These are phyloP conservation scores for Saccharum officinarum DNA, from an alignment of 176 grass and related monocot genomes.

Conservation along the genomic window DNA sequence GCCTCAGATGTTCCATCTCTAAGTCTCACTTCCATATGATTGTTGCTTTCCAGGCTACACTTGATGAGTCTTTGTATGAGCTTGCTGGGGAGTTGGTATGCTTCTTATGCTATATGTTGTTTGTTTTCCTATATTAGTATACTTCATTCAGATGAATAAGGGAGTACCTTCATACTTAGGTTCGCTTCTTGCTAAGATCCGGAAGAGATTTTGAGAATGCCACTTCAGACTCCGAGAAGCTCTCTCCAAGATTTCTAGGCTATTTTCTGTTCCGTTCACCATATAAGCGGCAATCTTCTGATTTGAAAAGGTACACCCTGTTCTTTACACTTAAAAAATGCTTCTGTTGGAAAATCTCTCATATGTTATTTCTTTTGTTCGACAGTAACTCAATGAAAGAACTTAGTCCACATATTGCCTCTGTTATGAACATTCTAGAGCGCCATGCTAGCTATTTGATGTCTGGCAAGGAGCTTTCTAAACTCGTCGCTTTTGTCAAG, in stretches of 20 bases:
- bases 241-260: conserved; percentile 86
- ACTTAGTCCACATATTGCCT: conserved; percentile 91
- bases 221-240: conserved; percentile 69
- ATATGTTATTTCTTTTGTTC: conserved; percentile 29
- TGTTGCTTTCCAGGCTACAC: conserved; percentile 69
- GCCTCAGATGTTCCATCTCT: conserved; percentile 37
- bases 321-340: conserved; percentile 9
- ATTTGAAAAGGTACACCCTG: conserved; percentile 74
- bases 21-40: conserved; percentile 4
- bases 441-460: conserved; percentile 95
- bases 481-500: conserved; percentile 98
- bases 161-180: conserved; percentile 50
- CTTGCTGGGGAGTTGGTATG: conserved; percentile 92
- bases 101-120: conserved; percentile 43
- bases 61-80: conserved; percentile 95
- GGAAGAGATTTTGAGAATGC: conserved; percentile 89
- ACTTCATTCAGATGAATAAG: conserved; percentile 21
- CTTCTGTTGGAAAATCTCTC: conserved; percentile 22
- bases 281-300: conserved; percentile 79
- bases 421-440: conserved; percentile 98
- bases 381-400: conserved; percentile 79
- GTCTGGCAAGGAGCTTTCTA: conserved; percentile 99
- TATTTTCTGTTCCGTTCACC: conserved; percentile 86
- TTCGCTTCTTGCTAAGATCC: conserved; percentile 93
- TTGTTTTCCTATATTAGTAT: conserved; percentile 24